Percentiles rank a stretch among this genome's conserved stretches.
These are phyloP conservation scores for Saitozyma sp. DNA, from an alignment of 768 basidiomycete species.

Conservation along the genomic window DNA sequence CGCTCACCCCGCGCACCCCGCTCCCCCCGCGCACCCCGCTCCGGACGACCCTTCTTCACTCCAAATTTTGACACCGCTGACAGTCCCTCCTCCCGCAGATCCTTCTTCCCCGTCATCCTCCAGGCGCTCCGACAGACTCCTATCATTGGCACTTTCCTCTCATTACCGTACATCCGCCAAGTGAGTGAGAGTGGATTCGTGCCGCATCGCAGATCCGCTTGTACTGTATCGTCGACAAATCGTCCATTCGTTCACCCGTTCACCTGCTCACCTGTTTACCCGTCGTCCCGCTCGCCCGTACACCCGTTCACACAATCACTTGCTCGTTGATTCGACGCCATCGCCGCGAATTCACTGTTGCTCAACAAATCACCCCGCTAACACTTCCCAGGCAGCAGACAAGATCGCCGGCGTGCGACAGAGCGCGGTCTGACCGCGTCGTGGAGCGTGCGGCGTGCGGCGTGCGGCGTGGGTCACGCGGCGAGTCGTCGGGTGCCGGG, in stretches of 20 bases:
- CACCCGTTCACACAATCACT: too few relatives aligned
- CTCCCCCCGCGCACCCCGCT: not conserved
- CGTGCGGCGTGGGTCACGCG: too few relatives aligned
- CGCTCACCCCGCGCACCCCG: too few relatives aligned
- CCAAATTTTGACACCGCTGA: not conserved
- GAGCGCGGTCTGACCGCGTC: conserved; percentile 40
- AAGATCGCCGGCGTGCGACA: conserved; percentile 76
- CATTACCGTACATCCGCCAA: conserved; percentile 79
- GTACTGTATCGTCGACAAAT: too few relatives aligned
- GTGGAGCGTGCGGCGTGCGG: too few relatives aligned
- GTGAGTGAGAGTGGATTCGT: conserved; percentile 55
- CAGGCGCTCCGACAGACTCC: conserved; percentile 95
- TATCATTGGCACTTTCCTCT: conserved; percentile 80
- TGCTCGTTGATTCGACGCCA: too few relatives aligned
- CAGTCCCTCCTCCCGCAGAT: conserved; percentile 58
- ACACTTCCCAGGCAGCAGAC: conserved; percentile 65
- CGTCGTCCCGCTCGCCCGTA: too few relatives aligned
- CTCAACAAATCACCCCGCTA: not conserved
- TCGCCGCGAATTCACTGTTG: not conserved
- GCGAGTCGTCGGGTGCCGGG: too few relatives aligned
- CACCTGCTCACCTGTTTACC: too few relatives aligned
- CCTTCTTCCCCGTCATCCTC: conserved; percentile 98
- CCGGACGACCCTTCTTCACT: not conserved
- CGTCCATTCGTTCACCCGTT: too few relatives aligned
- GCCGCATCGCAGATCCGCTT: not conserved